phyloP scores from a whole-genome alignment of 2,329 filamentous ascomycete genomes.

The Hymenoscyphus scutula region DNA sequence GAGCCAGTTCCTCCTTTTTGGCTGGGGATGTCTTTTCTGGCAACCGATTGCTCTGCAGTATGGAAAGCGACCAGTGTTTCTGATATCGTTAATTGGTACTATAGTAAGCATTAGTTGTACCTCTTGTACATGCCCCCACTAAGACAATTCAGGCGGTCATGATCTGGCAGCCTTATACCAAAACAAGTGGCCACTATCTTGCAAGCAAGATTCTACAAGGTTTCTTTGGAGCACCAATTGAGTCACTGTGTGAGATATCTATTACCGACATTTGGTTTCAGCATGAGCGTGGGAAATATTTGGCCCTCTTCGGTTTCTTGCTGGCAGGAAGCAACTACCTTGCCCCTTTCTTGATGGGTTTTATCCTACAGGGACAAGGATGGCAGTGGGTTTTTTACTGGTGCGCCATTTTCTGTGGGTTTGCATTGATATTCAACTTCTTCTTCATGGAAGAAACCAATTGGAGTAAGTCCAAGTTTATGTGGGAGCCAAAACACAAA shows the following conservation, averaged over 20 bases:
- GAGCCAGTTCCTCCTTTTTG: slow-evolving; percentile 23
- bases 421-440: slow-evolving; percentile 51
- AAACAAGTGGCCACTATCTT: slow-evolving; percentile 16
- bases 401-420: slow-evolving; percentile 51
- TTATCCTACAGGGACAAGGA: slow-evolving; percentile 46
- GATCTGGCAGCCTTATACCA: slow-evolving; percentile 18
- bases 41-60: slow-evolving; percentile 52
- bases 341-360: slow-evolving; percentile 49
- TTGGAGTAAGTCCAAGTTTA: slow-evolving; percentile 7
- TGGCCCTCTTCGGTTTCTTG: slow-evolving; percentile 44
- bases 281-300: slow-evolving; percentile 43
- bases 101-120: neutral
- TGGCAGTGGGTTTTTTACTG: slow-evolving; percentile 39
- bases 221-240: slow-evolving; percentile 31
- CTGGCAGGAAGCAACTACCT: slow-evolving; percentile 46
- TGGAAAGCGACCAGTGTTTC: slow-evolving; percentile 37
- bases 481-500: too few relatives aligned
- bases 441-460: slow-evolving; percentile 61
- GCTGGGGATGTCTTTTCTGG: slow-evolving; percentile 51
- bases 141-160: neutral
- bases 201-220: slow-evolving; percentile 30
- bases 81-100: slow-evolving; percentile 21
- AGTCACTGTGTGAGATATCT: slow-evolving; percentile 36
- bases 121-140: too few relatives aligned
- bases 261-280: slow-evolving; percentile 42